Evolutionary conservation across 1,284 basidiomycete species (phyloP), one percentile per base, ranked within the genome.

Genomic region (Singerocomus inundabilis): DNA sequence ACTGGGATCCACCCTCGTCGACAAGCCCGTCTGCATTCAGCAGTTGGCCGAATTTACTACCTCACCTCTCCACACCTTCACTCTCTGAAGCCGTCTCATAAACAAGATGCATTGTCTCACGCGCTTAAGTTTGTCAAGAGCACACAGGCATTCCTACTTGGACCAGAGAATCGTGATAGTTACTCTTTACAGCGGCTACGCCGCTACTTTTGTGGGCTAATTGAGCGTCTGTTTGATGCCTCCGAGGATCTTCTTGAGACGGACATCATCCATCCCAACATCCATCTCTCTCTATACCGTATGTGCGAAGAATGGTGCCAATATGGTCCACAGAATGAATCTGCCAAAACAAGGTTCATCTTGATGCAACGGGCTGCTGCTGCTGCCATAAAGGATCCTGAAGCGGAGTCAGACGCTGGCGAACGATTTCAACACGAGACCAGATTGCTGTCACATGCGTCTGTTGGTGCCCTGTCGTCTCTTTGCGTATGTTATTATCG

Each of bases 231-330:
- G 7, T 93, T 94, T 56, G 87, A 92, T 53, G 86, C 82, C 12
- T 71, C 93, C 15, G 82, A 84, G 6, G 80, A 80, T 36, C 71
- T 91, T 26, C 85, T 82, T 49, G 82, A 88, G 53, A 83, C 84
- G 2, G 91, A 93, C 50, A 76, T 85, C 65, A 83, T 92, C 47
- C 83, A 88, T 5, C 74, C 80, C 8, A 82, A 91, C 48, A 84
- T 86, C 70, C 85, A 93, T 58, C 75, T 93, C 8, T 80, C 85
- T 8, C 73, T 98, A 44, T 97, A 92, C 69, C 81, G 87, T 39
- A 74, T 93, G 36, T 95, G 93, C 61, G 90, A 93, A 66, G 93
- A 96, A 58, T 98, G 95, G 95, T 96, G 94, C 66, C 85, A 90
- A 58, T 79, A 91, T 47, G 92, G 91, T 7, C 80, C 84, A 41